phyloP scores from a whole-genome alignment of 2,329 filamentous ascomycete species.

The Colletotrichum sidae region DNA sequence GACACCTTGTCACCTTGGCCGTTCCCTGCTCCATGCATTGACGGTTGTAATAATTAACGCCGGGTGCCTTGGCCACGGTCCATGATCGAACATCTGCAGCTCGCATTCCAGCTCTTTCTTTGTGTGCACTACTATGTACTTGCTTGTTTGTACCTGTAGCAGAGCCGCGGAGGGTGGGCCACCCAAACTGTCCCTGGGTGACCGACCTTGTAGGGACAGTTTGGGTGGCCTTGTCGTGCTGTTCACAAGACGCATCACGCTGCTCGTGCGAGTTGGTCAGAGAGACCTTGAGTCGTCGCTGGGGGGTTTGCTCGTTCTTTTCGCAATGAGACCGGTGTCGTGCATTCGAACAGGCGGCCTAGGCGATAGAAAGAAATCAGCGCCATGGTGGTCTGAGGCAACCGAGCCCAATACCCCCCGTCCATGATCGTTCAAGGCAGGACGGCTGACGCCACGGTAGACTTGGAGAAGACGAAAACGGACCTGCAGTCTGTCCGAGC shows the following conservation, averaged over 20 bases:
- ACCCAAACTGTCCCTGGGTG: slow-evolving; percentile 4
- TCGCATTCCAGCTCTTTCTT: no score
- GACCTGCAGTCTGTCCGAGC: slow-evolving; percentile 16
- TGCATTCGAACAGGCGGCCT: slow-evolving; percentile 29
- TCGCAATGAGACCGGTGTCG: neutral
- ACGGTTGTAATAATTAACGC: slow-evolving; percentile 26
- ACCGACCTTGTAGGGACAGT: neutral
- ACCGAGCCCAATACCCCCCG: neutral
- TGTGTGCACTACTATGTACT: no score
- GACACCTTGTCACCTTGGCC: slow-evolving; percentile 11
- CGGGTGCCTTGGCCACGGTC: slow-evolving; percentile 14
- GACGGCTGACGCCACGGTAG: no score
- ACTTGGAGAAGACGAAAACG: neutral
- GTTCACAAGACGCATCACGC: slow-evolving; percentile 18
- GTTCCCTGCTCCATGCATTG: slow-evolving; percentile 22
- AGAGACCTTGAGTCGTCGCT: neutral
- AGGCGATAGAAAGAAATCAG: slow-evolving; percentile 26
- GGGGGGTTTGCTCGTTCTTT: no score
- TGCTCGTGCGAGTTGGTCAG: slow-evolving; percentile 21
- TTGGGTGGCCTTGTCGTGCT: slow-evolving; percentile 1
- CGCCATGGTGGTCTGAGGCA: slow-evolving; percentile 7
- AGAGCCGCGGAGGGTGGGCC: slow-evolving; percentile 31
- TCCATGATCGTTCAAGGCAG: no score
- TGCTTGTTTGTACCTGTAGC: slow-evolving; percentile 22
- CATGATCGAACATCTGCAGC: no score